A percentile compares a stretch with the other conserved stretches of the same genome.
phyloP scores from a whole-genome alignment of 305 asterid species.

The Rubia balearica region DNA sequence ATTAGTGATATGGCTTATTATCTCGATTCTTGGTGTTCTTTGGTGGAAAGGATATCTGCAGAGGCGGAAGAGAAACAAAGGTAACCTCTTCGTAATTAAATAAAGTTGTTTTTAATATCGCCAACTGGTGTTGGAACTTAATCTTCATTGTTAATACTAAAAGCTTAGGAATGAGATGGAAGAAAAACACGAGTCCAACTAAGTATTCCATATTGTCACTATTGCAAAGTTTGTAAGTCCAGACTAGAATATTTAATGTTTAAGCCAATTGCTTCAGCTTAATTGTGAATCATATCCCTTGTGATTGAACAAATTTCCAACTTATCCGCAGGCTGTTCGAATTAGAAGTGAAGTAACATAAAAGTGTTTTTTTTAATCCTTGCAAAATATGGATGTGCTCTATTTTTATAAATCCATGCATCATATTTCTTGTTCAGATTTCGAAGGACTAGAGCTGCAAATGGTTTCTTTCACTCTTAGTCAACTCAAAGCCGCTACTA shows the following conservation, averaged over 20 bases:
- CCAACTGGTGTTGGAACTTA: neutral
- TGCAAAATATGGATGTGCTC: neutral
- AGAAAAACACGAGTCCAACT: neutral
- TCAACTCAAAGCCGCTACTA: conserved; percentile 76
- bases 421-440: conserved; percentile 34
- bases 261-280: neutral
- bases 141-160: too few relatives aligned
- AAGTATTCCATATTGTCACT: neutral
- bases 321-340: neutral
- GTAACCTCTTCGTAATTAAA: conserved; percentile 21
- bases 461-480: conserved; percentile 62
- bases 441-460: conserved; percentile 62
- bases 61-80: conserved; percentile 41
- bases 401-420: neutral
- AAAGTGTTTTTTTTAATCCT: neutral
- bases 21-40: conserved; percentile 36
- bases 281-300: conserved; percentile 1
- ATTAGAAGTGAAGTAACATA: neutral
- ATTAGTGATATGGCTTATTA: conserved; percentile 22
- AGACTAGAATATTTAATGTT: neutral
- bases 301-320: neutral
- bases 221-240: neutral
- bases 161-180: neutral
- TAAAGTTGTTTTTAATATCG: neutral
- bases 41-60: conserved; percentile 62